Base-by-base conservation (phyloP, 495 filamentous ascomycete genomes). In the Hypoxylon perforatum region DNA sequence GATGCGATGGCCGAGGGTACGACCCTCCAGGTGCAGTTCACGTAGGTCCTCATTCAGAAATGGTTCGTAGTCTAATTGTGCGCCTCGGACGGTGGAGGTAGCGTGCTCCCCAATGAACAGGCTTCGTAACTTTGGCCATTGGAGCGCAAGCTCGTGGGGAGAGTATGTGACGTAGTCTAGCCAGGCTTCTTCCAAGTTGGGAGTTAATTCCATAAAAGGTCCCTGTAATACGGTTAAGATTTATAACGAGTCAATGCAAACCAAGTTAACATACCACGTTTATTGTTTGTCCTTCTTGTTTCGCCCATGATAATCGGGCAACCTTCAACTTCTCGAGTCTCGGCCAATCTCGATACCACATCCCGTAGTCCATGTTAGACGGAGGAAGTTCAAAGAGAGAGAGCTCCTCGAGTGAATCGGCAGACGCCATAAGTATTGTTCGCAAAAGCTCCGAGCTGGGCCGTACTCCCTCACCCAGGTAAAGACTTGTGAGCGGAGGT, bases 171-270 rank as follows among this genome's bases (percentile, higher is more conserved):
- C 8, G 23, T 28, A 9, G 38, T 74, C 62, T 0, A 74, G 7
- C 63, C 69, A 72, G 2, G 51, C 65, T n/a, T 67, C 62, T 25
- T 74, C 65, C 7, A 72, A 53, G 21, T 72, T 70, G 23, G 72
- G 69, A 9, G 57, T 19, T 21, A 50, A 36, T 15, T 50, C 38
- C 33, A 68, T 25, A 12, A 70, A 22, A 0, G 17, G 18, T n/a
- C 10, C 8, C 65, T 74, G 25, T 2, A 17, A 2, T 10, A 50
- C 4, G 11, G 22, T 72, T 48, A 74, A 62, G 54, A 28, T 46
- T 44, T 7, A 23, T 6, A 21, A 35, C n/a, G 28, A 36, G 21
- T 46, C 15, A 1, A 41, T 52, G 21, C 22, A 12, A 19, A 52
- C 47, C 15, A 39, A 14, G 44, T 23, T 3, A 51, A 60, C 61